Percentiles rank a stretch among this genome's conserved stretches.
These are phyloP conservation scores for Teratosphaeriaceae sp. DNA, from an alignment of 2,329 filamentous ascomycete genomes.

Conservation along the genomic window DNA sequence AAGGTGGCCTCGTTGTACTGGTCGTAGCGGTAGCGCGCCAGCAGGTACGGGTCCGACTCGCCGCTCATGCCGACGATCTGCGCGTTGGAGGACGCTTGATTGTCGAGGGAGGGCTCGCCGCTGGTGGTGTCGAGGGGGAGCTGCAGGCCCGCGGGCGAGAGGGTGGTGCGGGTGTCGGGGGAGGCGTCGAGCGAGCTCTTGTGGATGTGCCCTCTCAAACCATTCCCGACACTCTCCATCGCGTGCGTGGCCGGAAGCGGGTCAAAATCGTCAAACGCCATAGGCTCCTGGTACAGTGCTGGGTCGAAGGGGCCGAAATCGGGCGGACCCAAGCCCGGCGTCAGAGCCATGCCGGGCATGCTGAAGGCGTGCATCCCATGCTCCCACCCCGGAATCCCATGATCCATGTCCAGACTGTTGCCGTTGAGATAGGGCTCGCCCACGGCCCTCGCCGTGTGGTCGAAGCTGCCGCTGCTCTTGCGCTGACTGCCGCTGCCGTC, in stretches of 20 bases:
- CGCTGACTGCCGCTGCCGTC: conserved; percentile 4
- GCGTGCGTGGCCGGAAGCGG: conserved; percentile 20
- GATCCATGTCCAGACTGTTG: conserved; percentile 20
- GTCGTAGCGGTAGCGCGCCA: conserved; percentile 28
- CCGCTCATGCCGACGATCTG: conserved; percentile 29
- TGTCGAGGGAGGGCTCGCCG: conserved; percentile 27
- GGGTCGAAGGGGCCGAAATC: conserved; percentile 24
- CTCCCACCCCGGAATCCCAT: conserved; percentile 23
- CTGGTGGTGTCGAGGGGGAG: conserved; percentile 23
- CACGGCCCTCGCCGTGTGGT: conserved; percentile 3
- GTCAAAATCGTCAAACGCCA: conserved; percentile 23
- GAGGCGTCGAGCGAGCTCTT: conserved; percentile 20
- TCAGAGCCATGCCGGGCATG: conserved; percentile 19
- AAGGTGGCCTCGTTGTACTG: conserved; percentile 29
- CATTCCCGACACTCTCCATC: conserved; percentile 6
- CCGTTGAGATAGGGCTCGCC: conserved; percentile 16
- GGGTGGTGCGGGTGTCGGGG: conserved; percentile 15
- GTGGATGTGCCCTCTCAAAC: conserved; percentile 7
- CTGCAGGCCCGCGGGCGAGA: conserved; percentile 15
- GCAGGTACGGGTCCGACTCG: conserved; percentile 27
- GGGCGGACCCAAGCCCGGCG: conserved; percentile 8
- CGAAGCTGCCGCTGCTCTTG: conserved; percentile 16
- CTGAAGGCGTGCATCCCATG: conserved; percentile 22
- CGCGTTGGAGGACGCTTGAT: conserved; percentile 25
- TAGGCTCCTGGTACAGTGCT: conserved; percentile 22